Conservation (phyloP, 305 asterid genomes). For the Fraxinus albicans region DNA sequence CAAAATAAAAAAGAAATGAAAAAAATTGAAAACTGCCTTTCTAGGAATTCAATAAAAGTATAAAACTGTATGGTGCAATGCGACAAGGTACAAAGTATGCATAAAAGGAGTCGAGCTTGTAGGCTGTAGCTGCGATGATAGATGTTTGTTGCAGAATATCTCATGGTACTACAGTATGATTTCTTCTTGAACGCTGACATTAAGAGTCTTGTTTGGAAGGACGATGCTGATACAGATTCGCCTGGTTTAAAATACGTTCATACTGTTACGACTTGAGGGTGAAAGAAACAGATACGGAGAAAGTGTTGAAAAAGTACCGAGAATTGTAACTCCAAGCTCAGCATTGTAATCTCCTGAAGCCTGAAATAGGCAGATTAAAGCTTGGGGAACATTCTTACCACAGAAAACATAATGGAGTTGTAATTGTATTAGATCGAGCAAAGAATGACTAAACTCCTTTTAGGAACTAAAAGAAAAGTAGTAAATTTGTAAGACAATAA, state of each 20-base stretch:
- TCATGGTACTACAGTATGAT: conserved; percentile 21
- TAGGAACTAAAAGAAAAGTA: not conserved
- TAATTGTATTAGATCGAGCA: not conserved
- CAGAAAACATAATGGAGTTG: not conserved
- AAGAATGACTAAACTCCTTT: not conserved
- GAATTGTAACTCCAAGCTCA: conserved; percentile 81
- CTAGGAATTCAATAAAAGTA: not conserved
- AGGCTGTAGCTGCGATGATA: not conserved
- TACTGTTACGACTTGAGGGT: not conserved
- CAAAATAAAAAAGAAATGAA: not conserved
- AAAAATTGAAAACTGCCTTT: not conserved
- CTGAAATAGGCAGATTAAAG: conserved; percentile 33
- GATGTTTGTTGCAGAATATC: not conserved
- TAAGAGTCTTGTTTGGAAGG: conserved; percentile 62
- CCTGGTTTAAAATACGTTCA: conserved; percentile 28
- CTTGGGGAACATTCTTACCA: not conserved
- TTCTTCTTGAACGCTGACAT: conserved; percentile 75
- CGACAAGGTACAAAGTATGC: not conserved
- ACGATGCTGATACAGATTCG: conserved; percentile 56
- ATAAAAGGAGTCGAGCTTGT: not conserved
- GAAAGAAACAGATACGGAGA: not conserved
- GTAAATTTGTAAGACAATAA: not conserved
- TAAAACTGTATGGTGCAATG: not conserved
- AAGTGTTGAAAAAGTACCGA: conserved; percentile 38
- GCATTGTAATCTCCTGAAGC: conserved; percentile 68